phyloP scores from a whole-genome alignment of 1,284 basidiomycete species.

The Austroboletus novae-zelandiae region DNA sequence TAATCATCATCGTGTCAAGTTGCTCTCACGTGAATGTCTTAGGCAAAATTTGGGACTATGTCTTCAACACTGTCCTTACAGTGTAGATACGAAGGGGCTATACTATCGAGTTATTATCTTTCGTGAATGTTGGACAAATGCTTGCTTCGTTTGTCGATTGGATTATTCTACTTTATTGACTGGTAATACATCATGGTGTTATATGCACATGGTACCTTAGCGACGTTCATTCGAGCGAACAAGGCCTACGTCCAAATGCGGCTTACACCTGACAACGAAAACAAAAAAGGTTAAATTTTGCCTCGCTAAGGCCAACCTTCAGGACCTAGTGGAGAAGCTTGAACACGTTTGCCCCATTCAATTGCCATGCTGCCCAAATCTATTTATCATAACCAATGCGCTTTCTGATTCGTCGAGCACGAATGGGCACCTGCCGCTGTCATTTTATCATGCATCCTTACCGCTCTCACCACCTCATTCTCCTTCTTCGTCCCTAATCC shows the following conservation, averaged over 20 bases:
- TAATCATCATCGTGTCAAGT: not conserved
- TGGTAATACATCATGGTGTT: not conserved
- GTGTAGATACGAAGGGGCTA: slow-evolving; percentile 36
- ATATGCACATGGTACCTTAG: slow-evolving; percentile 3
- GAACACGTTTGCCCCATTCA: slow-evolving; percentile 8
- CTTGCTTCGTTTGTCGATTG: no score
- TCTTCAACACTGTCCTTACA: slow-evolving; percentile 83
- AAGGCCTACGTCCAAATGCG: no score
- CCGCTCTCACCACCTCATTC: not conserved
- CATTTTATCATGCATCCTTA: slow-evolving; percentile 2
- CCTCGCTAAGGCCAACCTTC: no score
- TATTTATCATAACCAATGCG: no score
- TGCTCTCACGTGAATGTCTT: slow-evolving; percentile 16
- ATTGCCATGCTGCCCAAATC: not conserved
- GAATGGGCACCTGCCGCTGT: not conserved
- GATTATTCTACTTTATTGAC: no score
- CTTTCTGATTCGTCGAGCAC: slow-evolving; percentile 1
- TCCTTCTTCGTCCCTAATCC: not conserved
- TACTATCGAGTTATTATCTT: not conserved
- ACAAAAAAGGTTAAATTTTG: no score
- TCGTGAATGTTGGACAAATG: not conserved
- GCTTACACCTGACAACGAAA: no score
- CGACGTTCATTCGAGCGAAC: slow-evolving; percentile 16
- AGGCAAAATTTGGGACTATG: slow-evolving; percentile 93
- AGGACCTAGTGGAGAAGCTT: no score